These are phyloP conservation scores for Meyerozyma carpophila DNA, from an alignment of 1,139 yeast species.

Conservation along the genomic window DNA sequence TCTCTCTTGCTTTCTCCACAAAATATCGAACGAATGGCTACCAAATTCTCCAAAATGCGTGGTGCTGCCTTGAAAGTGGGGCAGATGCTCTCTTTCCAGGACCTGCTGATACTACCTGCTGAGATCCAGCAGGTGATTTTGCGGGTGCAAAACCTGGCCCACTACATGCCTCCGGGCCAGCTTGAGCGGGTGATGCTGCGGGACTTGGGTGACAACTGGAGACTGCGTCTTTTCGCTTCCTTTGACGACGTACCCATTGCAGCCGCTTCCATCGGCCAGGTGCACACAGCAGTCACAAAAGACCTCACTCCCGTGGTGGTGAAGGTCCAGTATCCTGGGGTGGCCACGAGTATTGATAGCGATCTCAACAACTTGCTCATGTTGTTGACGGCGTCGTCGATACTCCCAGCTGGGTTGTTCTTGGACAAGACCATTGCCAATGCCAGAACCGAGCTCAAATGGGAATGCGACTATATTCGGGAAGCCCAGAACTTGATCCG, in stretches of 20 bases:
- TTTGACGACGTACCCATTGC: conserved; percentile 92
- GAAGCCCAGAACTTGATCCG: conserved; percentile 78
- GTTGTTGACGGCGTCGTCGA: conserved; percentile 77
- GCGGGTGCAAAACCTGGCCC: conserved; percentile 89
- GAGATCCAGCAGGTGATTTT: conserved; percentile 79
- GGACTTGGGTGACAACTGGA: conserved; percentile 81
- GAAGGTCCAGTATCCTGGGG: conserved; percentile 98
- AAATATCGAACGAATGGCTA: conserved; percentile 83
- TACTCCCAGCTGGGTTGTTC: conserved; percentile 88
- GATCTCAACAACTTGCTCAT: conserved; percentile 81
- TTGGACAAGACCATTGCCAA: conserved; percentile 89
- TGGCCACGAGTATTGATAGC: conserved; percentile 85
- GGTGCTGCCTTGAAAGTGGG: conserved; percentile 98
- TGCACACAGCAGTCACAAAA: conserved; percentile 73
- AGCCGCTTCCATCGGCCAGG: conserved; percentile 97
- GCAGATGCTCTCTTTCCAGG: conserved; percentile 93
- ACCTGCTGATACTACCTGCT: conserved; percentile 72
- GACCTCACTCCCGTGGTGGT: conserved; percentile 78
- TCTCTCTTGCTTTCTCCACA: conserved; percentile 70
- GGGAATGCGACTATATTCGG: conserved; percentile 96
- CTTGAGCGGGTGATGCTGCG: conserved; percentile 67
- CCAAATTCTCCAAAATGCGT: conserved; percentile 86
- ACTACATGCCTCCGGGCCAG: conserved; percentile 94
- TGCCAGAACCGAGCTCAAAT: conserved; percentile 86
- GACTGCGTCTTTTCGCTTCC: conserved; percentile 54